Conservation (phyloP, 768 basidiomycete genomes). For the Phylloporus rhodoxanthus region DNA sequence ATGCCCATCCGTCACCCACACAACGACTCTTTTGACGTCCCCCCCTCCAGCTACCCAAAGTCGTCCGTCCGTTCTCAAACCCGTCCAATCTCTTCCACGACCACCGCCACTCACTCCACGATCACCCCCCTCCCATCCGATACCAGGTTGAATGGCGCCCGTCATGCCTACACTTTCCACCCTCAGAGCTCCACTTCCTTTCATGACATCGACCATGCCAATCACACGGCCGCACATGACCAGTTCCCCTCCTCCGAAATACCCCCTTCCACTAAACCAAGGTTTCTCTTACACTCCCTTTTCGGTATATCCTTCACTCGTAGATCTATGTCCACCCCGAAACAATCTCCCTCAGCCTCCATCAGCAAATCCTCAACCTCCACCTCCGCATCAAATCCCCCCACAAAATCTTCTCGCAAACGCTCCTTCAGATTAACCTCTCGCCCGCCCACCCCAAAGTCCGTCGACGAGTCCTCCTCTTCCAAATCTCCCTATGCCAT, state of each 20-base stretch:
- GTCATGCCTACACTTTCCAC: constrained; percentile 16
- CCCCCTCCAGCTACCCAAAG: constrained; percentile 26
- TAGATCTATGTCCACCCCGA: constrained; percentile 17
- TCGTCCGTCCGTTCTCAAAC: constrained; percentile 46
- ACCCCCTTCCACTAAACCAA: constrained; percentile 24
- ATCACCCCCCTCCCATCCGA: constrained; percentile 53
- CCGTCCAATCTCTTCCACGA: constrained; percentile 62
- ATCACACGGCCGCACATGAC: constrained; percentile 8
- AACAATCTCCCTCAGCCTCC: constrained; percentile 14
- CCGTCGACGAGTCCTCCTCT: constrained; percentile 14
- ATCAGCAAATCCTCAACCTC: constrained; percentile 24
- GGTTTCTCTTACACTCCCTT: constrained; percentile 17
- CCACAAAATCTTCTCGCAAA: constrained; percentile 19
- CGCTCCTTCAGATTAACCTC: constrained; percentile 29
- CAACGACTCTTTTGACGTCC: constrained; percentile 7
- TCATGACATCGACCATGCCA: constrained; percentile 12
- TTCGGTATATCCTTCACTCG: constrained; percentile 29
- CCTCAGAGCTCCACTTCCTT: constrained; percentile 5
- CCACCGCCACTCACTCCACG: constrained; percentile 57
- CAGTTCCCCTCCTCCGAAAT: constrained; percentile 23
- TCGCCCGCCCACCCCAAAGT: constrained; percentile 29
- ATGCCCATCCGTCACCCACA: constrained; percentile 10
- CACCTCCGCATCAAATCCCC: constrained; percentile 16
- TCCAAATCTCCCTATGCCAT: constrained; percentile 21
- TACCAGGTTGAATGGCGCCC: constrained; percentile 14